A percentile compares a stretch with the other conserved stretches of the same genome.
phyloP scores from a whole-genome alignment of 768 basidiomycete species.

The Podaxis sp. region DNA sequence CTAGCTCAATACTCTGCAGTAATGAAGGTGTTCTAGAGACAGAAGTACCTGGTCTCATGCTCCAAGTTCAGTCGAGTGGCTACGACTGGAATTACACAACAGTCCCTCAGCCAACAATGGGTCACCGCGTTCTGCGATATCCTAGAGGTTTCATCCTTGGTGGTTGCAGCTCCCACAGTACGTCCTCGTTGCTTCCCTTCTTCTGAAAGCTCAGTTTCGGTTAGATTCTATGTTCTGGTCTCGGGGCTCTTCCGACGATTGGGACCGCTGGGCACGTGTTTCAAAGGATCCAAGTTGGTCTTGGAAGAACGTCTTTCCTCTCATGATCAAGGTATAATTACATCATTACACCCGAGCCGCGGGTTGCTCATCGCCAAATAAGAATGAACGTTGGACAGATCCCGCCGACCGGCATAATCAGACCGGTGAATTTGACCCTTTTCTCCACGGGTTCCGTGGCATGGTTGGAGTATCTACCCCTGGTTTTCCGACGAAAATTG shows the following conservation, averaged over 20 bases:
- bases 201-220: background rate
- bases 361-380: background rate
- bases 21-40: constrained; percentile 13
- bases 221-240: constrained; percentile 30
- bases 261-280: constrained; percentile 48
- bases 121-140: constrained; percentile 21
- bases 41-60: constrained; percentile 14
- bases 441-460: constrained; percentile 21
- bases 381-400: constrained; percentile 20
- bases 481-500: constrained; percentile 20
- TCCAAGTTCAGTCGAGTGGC: constrained; percentile 15
- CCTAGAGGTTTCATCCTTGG: constrained; percentile 27
- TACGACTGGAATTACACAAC: constrained; percentile 32
- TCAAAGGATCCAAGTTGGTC: constrained; percentile 49
- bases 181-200: constrained; percentile 17
- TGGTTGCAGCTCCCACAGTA: constrained; percentile 29
- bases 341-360: background rate
- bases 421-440: constrained; percentile 21
- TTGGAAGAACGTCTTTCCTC: constrained; percentile 30
- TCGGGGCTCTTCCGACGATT: constrained; percentile 41
- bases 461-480: constrained; percentile 18
- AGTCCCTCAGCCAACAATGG: constrained; percentile 24
- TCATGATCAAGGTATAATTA: constrained; percentile 25
- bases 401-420: constrained; percentile 20
- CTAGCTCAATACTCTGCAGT: background rate